phyloP scores from a whole-genome alignment of 371 early-diverging fungal species.

The Mortierella sp. region DNA sequence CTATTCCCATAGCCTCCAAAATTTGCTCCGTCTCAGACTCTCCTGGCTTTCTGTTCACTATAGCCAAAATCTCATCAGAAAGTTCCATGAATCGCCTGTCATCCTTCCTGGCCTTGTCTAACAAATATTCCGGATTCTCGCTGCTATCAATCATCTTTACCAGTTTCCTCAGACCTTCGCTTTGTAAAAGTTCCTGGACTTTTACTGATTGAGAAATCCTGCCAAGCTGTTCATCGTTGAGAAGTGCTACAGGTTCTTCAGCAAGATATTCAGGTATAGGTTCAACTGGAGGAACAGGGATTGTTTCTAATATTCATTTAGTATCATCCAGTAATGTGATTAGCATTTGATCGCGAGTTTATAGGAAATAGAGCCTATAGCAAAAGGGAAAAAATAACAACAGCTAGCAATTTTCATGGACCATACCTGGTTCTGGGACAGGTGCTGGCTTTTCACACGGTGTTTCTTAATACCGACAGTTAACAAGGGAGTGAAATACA shows the following conservation, averaged over 20 bases:
- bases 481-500: not conserved
- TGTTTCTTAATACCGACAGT: conserved; percentile 16
- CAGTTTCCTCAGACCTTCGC: conserved; percentile 35
- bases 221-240: conserved; percentile 35
- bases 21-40: conserved; percentile 49
- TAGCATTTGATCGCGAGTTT: not conserved
- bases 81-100: conserved; percentile 47
- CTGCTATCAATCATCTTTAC: conserved; percentile 52
- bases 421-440: conserved; percentile 49
- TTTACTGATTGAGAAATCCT: conserved; percentile 33
- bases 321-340: not conserved
- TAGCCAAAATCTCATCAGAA: conserved; percentile 49
- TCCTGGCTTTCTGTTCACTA: conserved; percentile 35
- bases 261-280: conserved; percentile 40
- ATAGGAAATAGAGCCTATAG: no score
- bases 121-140: conserved; percentile 50
- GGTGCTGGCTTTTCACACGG: conserved; percentile 51
- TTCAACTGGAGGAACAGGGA: conserved; percentile 46
- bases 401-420: not conserved
- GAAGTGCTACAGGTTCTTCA: conserved; percentile 43
- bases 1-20: conserved; percentile 52
- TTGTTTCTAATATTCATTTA: conserved; percentile 20
- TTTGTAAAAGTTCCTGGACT: conserved; percentile 42
- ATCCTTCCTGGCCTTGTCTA: conserved; percentile 50
- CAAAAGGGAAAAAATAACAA: not conserved